Conservation (phyloP, 106 monocot genomes). For the Cymbidium sinense region DNA sequence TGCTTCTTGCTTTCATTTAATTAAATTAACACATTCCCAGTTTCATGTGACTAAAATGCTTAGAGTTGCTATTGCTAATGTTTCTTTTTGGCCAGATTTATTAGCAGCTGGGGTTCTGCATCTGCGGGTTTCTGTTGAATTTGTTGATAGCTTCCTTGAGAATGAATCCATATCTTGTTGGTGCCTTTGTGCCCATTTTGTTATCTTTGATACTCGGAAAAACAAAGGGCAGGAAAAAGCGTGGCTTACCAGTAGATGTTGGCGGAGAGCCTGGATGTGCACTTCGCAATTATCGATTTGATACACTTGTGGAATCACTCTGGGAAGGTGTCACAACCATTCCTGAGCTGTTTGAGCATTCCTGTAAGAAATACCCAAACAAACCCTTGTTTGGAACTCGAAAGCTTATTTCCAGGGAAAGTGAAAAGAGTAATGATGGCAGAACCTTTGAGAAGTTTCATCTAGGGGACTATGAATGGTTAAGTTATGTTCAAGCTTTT, state of each 20-base stretch:
- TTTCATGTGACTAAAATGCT: not conserved
- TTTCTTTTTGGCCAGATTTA: not conserved
- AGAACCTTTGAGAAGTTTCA: slow-evolving; percentile 95
- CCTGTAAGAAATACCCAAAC: slow-evolving; percentile 49
- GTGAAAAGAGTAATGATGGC: slow-evolving; percentile 52
- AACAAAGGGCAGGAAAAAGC: slow-evolving; percentile 42
- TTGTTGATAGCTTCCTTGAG: not conserved
- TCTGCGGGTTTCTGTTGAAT: not conserved
- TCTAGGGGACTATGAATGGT: slow-evolving; percentile 80
- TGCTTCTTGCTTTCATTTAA: not conserved
- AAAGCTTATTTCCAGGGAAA: slow-evolving; percentile 65
- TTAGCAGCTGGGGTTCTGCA: not conserved
- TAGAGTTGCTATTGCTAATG: not conserved
- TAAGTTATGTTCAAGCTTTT: slow-evolving; percentile 60
- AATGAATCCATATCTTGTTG: slow-evolving; percentile 77
- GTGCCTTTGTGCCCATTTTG: slow-evolving; percentile 48
- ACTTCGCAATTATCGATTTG: slow-evolving; percentile 65
- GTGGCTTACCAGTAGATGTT: slow-evolving; percentile 74
- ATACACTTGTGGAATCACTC: slow-evolving; percentile 44
- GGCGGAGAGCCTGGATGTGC: slow-evolving; percentile 82
- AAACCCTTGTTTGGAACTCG: slow-evolving; percentile 66
- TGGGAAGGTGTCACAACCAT: slow-evolving; percentile 85
- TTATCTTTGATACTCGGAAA: slow-evolving; percentile 33
- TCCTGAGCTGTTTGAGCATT: slow-evolving; percentile 74
- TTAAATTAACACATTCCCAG: not conserved